Percentiles rank a stretch among this genome's conserved stretches.
These are phyloP conservation scores for Paramecium sonneborni DNA, from an alignment of 73 alveolate genomes.

Conservation along the genomic window DNA sequence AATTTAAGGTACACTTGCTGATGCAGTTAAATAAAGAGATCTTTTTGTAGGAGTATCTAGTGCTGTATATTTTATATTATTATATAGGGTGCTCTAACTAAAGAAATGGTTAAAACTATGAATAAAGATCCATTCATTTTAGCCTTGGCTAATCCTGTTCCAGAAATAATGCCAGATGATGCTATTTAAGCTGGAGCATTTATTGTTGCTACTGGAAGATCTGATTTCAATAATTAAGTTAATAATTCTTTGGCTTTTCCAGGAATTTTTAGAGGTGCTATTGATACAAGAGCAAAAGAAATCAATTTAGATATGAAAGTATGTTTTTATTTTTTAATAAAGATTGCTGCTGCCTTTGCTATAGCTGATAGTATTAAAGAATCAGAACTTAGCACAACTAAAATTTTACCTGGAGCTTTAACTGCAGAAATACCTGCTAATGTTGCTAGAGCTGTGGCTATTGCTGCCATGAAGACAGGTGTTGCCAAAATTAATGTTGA, in stretches of 20 bases:
- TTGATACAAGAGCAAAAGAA: conserved; percentile 87
- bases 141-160: conserved; percentile 90
- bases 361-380: conserved; percentile 74
- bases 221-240: conserved; percentile 88
- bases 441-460: conserved; percentile 89
- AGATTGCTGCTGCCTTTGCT: conserved; percentile 89
- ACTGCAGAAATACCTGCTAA: conserved; percentile 76
- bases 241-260: conserved; percentile 91
- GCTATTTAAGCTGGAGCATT: conserved; percentile 79
- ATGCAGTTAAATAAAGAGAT: conserved; percentile 82
- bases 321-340: neutral
- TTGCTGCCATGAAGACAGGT: conserved; percentile 77
- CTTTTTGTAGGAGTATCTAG: conserved; percentile 84
- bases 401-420: conserved; percentile 89
- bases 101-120: conserved; percentile 76
- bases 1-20: conserved; percentile 72
- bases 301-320: conserved; percentile 87
- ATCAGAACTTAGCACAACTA: conserved; percentile 75
- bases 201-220: conserved; percentile 78
- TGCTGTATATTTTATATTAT: conserved; percentile 1
- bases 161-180: conserved; percentile 86
- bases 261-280: conserved; percentile 93
- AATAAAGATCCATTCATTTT: conserved; percentile 79
- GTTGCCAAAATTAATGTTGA: conserved; percentile 56
- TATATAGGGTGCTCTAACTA: conserved; percentile 67